Conservation (phyloP, 2,329 filamentous ascomycete species). For the Colletotrichum sansevieriae region DNA sequence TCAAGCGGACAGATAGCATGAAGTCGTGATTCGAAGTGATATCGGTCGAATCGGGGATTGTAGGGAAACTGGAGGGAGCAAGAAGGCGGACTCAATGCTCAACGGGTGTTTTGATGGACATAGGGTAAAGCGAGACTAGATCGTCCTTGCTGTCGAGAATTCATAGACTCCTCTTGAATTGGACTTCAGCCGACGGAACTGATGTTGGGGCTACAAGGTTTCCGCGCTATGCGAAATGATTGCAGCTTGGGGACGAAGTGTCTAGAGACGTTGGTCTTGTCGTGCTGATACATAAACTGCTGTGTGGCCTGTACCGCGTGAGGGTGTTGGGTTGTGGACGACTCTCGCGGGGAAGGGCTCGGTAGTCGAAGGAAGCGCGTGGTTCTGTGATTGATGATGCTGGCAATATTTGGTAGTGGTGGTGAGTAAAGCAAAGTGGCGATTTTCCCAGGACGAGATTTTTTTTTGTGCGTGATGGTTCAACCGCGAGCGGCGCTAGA, state of each 20-base stretch:
- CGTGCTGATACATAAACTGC: constrained; percentile 99
- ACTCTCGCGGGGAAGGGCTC: constrained; percentile 39
- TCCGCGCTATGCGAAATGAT: constrained; percentile 95
- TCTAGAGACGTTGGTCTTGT: constrained; percentile 89
- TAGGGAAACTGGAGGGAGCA: constrained; percentile 47
- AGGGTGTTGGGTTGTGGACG: constrained; percentile 38
- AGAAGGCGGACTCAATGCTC: constrained; percentile 65
- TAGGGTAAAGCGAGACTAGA: constrained; percentile 63
- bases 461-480: constrained; percentile 21
- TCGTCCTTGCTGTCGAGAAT: constrained; percentile 64
- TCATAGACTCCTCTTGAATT: constrained; percentile 67
- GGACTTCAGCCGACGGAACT: constrained; percentile 89
- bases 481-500: constrained; percentile 26
- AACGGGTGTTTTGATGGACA: constrained; percentile 67
- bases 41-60: constrained; percentile 20
- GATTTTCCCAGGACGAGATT: constrained; percentile 9
- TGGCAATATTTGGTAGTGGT: constrained; percentile 16
- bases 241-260: constrained; percentile 96
- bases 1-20: constrained; percentile 35
- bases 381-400: constrained; percentile 19
- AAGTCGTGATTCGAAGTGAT: constrained; percentile 21
- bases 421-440: constrained; percentile 15
- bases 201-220: constrained; percentile 90
- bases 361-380: constrained; percentile 34
- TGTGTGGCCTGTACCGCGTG: constrained; percentile 39